Evolutionary conservation across 164 flowering plant species (phyloP).

Genomic region (Vitis amurensis): DNA sequence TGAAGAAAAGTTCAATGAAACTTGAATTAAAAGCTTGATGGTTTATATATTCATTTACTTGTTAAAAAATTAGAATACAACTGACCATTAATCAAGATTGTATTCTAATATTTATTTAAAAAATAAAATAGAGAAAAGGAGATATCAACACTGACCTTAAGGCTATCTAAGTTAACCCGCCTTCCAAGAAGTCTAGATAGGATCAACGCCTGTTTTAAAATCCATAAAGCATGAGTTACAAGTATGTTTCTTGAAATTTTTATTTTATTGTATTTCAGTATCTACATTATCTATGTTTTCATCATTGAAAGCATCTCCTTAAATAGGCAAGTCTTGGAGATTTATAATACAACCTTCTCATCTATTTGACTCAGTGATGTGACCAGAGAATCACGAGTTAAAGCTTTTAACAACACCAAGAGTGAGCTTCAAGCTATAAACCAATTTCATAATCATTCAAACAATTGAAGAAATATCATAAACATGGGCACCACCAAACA

Average conservation of each 20-base stretch:
- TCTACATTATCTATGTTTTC: background rate
- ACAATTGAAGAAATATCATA: background rate
- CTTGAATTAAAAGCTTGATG: background rate
- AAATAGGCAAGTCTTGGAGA: no score
- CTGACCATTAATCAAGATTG: background rate
- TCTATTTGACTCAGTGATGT: background rate
- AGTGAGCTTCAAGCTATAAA: background rate
- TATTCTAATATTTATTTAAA: background rate
- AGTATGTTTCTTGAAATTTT: background rate
- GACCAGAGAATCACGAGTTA: background rate
- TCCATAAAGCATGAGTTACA: slow-evolving; percentile 2
- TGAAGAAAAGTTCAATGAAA: no score
- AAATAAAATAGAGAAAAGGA: background rate
- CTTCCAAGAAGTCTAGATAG: slow-evolving; percentile 84
- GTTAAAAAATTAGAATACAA: background rate
- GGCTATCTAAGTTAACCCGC: slow-evolving; percentile 53
- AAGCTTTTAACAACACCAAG: background rate
- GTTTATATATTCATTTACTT: background rate
- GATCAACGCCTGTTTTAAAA: slow-evolving; percentile 69
- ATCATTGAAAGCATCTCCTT: background rate
- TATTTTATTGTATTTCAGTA: background rate
- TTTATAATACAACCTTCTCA: no score
- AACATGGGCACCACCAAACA: background rate
- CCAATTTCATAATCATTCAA: background rate
- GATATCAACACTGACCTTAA: slow-evolving; percentile 42